phyloP scores from a whole-genome alignment of 768 basidiomycete genomes.

The Trametes maxima region DNA sequence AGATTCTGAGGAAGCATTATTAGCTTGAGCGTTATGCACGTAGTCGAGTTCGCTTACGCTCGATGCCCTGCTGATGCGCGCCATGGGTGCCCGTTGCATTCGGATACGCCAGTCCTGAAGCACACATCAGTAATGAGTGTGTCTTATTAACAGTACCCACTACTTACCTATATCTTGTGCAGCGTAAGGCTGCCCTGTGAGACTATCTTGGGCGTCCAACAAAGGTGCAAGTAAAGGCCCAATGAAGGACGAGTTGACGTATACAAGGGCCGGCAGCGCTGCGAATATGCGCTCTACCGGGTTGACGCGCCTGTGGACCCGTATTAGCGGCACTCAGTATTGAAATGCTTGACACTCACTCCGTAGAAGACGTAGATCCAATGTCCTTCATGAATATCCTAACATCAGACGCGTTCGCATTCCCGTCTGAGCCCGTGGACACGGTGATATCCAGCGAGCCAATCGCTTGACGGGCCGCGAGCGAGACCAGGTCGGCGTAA shows the following conservation, averaged over 20 bases:
- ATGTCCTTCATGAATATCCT: slow-evolving; percentile 27
- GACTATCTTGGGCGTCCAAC: slow-evolving; percentile 28
- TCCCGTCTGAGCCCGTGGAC: slow-evolving; percentile 14
- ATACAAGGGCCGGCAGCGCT: slow-evolving; percentile 34
- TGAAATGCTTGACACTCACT: not conserved
- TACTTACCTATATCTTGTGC: slow-evolving; percentile 33
- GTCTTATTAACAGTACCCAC: not conserved
- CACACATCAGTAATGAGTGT: not conserved
- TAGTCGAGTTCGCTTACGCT: slow-evolving; percentile 1
- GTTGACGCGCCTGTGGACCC: slow-evolving; percentile 28
- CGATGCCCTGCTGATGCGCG: slow-evolving; percentile 9
- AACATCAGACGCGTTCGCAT: slow-evolving; percentile 29
- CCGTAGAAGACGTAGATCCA: not conserved
- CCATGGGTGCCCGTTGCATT: slow-evolving; percentile 18
- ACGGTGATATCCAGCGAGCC: slow-evolving; percentile 33
- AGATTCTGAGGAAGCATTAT: slow-evolving; percentile 27
- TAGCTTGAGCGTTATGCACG: no score
- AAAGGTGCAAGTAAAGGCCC: slow-evolving; percentile 32
- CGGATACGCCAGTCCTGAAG: slow-evolving; percentile 15
- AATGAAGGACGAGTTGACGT: slow-evolving; percentile 34
- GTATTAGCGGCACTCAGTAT: not conserved
- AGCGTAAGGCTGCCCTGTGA: slow-evolving; percentile 27
- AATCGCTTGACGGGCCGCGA: slow-evolving; percentile 32
- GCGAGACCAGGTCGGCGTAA: slow-evolving; percentile 30
- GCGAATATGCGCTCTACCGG: slow-evolving; percentile 38